phyloP scores from a whole-genome alignment of 2,329 filamentous ascomycete genomes.

The Talaromyces sp. region DNA sequence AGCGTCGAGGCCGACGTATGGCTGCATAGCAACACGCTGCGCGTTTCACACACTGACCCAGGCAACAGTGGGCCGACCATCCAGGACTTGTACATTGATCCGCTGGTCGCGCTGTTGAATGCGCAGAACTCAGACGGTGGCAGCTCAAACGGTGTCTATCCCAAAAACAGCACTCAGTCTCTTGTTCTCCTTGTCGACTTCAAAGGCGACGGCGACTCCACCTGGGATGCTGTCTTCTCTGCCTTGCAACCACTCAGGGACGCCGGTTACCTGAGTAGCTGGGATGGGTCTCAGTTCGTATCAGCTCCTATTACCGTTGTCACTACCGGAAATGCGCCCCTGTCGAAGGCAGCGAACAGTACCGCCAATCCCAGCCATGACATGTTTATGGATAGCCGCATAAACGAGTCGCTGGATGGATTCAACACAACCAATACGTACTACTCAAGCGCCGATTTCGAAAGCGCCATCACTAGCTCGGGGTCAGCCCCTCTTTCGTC shows the following conservation, averaged over 20 bases:
- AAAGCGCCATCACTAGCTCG: neutral
- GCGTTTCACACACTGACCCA: slow-evolving; percentile 53
- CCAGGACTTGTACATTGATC: slow-evolving; percentile 57
- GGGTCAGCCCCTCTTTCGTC: neutral
- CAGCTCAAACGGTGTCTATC: slow-evolving; percentile 49
- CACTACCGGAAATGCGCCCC: slow-evolving; percentile 44
- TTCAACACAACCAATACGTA: neutral
- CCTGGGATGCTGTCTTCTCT: slow-evolving; percentile 23
- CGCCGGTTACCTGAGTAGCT: slow-evolving; percentile 40
- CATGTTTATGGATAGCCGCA: neutral
- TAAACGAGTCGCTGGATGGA: neutral
- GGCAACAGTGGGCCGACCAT: neutral
- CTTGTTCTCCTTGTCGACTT: slow-evolving; percentile 64
- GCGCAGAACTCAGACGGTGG: slow-evolving; percentile 40
- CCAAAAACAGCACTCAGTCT: slow-evolving; percentile 48
- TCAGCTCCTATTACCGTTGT: slow-evolving; percentile 45
- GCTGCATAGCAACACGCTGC: slow-evolving; percentile 47
- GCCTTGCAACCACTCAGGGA: slow-evolving; percentile 39
- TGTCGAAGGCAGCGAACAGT: slow-evolving; percentile 17
- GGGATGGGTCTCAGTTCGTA: slow-evolving; percentile 31
- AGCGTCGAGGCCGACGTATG: slow-evolving; percentile 45
- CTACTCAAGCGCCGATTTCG: neutral
- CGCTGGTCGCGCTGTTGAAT: slow-evolving; percentile 55
- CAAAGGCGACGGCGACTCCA: slow-evolving; percentile 50
- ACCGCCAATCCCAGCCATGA: neutral